Conservation (phyloP, 192 early-diverging fungal species). For the Backusella morwellensis region DNA sequence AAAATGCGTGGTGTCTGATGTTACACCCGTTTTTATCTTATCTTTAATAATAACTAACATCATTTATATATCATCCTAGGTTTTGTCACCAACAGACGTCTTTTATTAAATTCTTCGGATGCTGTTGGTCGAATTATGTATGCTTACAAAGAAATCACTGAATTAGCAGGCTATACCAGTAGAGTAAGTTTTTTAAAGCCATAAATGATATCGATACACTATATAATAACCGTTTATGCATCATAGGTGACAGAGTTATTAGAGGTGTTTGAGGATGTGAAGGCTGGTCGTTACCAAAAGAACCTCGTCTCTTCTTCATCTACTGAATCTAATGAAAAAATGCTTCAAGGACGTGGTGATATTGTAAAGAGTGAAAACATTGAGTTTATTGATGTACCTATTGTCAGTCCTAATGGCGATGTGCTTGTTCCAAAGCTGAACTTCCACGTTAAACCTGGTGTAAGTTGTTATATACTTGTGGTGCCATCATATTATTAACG, state of each 20-base stretch:
- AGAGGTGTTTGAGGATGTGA: conserved; percentile 86
- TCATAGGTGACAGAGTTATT: conserved; percentile 71
- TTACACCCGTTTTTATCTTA: not conserved
- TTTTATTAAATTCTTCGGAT: conserved; percentile 75
- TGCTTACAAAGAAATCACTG: conserved; percentile 92
- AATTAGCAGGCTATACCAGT: conserved; percentile 92
- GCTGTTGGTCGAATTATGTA: conserved; percentile 88
- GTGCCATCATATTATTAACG: not conserved
- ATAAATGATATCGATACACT: no score
- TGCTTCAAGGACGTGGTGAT: conserved; percentile 62
- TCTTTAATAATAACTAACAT: not conserved
- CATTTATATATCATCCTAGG: conserved; percentile 28
- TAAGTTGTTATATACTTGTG: conserved; percentile 4
- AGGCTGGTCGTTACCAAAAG: conserved; percentile 77
- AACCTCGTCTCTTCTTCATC: conserved; percentile 56
- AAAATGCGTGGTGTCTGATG: not conserved
- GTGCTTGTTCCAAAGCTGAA: conserved; percentile 80
- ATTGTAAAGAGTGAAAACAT: conserved; percentile 78
- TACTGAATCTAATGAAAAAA: conserved; percentile 49
- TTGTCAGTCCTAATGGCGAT: conserved; percentile 95
- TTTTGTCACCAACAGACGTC: conserved; percentile 76
- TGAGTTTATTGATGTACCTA: conserved; percentile 88
- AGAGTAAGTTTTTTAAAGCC: conserved; percentile 49
- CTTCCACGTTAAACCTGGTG: conserved; percentile 87
- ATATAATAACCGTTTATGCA: not conserved